phyloP scores from a whole-genome alignment of 2,329 filamentous ascomycete genomes.

The Xylaria polymorpha region DNA sequence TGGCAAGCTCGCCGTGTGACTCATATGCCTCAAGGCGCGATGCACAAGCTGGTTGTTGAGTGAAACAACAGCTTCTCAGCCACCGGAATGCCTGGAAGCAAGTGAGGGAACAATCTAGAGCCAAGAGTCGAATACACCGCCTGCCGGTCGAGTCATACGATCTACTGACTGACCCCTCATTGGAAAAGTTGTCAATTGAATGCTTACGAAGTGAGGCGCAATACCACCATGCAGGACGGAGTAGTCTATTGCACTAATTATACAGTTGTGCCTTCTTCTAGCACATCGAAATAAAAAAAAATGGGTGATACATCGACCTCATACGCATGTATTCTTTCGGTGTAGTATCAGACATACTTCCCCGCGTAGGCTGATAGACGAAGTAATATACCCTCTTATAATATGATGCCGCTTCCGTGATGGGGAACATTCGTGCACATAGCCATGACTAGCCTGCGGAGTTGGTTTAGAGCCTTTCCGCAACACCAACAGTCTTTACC shows the following conservation, averaged over 20 bases:
- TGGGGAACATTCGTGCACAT: not conserved
- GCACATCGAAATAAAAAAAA: not conserved
- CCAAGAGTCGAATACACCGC: not conserved
- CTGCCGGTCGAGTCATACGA: not conserved
- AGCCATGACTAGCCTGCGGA: no score
- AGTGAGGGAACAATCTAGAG: not conserved
- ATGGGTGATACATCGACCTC: not conserved
- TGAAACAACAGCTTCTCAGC: not conserved
- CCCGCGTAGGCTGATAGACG: not conserved
- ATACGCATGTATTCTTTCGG: not conserved
- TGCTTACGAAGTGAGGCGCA: not conserved
- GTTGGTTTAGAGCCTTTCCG: not conserved
- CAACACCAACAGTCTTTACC: not conserved
- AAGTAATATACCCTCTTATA: not conserved
- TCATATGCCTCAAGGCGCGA: not conserved
- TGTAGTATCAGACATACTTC: not conserved
- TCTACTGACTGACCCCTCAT: not conserved
- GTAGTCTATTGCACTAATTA: no score
- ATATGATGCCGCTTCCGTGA: not conserved
- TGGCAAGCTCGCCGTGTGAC: not conserved
- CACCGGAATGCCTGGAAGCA: not conserved
- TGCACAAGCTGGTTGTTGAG: not conserved
- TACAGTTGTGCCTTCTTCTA: no score
- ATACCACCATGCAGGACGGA: not conserved
- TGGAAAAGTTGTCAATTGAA: not conserved